Evolutionary conservation across 208 protist species (phyloP).

Genomic region (Phytomonas sp.): DNA sequence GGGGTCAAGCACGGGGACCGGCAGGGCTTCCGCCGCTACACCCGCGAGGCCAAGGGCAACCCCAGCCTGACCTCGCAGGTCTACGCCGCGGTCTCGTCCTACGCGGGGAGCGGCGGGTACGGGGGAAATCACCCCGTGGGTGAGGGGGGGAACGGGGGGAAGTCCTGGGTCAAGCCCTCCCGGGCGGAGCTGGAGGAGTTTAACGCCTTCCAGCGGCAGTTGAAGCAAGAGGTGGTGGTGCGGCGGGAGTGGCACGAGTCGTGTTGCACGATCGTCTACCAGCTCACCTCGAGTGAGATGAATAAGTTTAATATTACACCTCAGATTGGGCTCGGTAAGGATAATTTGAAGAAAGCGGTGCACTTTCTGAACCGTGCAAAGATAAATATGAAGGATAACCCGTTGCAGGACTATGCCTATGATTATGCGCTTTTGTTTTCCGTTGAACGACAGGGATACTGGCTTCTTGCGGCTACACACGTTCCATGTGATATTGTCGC

Average conservation of each 20-base stretch:
- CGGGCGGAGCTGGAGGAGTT: conserved; percentile 33
- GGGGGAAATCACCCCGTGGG: conserved; percentile 8
- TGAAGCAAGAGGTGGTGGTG: conserved; percentile 43
- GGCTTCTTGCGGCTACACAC: conserved; percentile 79
- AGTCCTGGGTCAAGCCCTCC: conserved; percentile 12
- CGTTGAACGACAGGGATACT: conserved; percentile 76
- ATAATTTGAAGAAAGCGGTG: conserved; percentile 70
- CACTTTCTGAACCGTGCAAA: conserved; percentile 55
- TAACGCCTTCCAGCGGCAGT: conserved; percentile 22
- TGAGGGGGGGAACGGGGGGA: conserved; percentile 11
- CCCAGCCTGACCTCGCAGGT: conserved; percentile 23
- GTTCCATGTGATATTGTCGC: conserved; percentile 87
- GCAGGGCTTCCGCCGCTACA: conserved; percentile 67
- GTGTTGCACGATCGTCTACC: conserved; percentile 82
- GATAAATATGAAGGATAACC: conserved; percentile 51
- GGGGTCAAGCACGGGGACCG: conserved; percentile 45
- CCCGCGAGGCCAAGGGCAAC: conserved; percentile 58
- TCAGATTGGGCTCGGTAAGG: conserved; percentile 55
- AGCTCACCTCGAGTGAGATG: conserved; percentile 81
- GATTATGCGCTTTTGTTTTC: conserved; percentile 85
- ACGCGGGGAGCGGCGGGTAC: conserved; percentile 15
- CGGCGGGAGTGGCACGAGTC: conserved; percentile 69
- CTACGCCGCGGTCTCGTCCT: conserved; percentile 16
- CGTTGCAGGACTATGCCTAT: conserved; percentile 67
- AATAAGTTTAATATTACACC: conserved; percentile 73